phyloP scores from a whole-genome alignment of 768 basidiomycete species.

The Trametes villosa region DNA sequence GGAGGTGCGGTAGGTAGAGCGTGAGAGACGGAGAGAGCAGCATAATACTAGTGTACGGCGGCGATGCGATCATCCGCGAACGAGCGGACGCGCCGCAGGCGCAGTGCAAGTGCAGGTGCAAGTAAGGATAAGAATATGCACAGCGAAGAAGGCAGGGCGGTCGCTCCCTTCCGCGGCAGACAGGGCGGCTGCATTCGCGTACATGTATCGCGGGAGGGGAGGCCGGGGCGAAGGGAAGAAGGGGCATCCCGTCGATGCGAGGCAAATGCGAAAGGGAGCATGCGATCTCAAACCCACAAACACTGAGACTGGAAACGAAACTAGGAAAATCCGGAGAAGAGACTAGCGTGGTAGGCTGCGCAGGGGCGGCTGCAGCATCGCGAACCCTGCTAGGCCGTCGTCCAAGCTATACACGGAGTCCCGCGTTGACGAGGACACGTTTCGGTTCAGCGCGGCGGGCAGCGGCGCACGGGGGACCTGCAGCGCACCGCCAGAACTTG shows the following conservation, averaged over 20 bases:
- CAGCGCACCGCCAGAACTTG: constrained; percentile 1
- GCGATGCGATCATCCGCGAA: constrained; percentile 21
- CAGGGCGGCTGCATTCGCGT: too few relatives aligned
- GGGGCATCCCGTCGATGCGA: too few relatives aligned
- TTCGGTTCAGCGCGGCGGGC: neutral
- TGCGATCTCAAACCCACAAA: too few relatives aligned
- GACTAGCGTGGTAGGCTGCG: neutral
- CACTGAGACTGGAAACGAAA: too few relatives aligned
- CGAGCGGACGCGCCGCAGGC: constrained; percentile 20
- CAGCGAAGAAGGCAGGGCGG: constrained; percentile 1
- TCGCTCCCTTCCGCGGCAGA: neutral
- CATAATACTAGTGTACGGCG: constrained; percentile 9
- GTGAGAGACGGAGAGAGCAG: neutral
- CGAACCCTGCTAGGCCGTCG: constrained; percentile 13
- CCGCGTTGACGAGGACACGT: constrained; percentile 7
- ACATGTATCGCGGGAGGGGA: neutral
- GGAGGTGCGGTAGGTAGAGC: neutral
- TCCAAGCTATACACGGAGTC: constrained; percentile 13
- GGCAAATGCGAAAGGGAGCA: too few relatives aligned
- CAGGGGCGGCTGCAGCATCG: constrained; percentile 19
- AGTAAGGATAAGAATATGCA: constrained; percentile 4
- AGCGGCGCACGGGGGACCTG: neutral
- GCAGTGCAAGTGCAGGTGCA: neutral
- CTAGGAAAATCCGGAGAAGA: neutral
- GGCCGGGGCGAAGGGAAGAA: neutral